phyloP scores from a whole-genome alignment of 2,329 filamentous ascomycete species.

The Aspergillus persii region DNA sequence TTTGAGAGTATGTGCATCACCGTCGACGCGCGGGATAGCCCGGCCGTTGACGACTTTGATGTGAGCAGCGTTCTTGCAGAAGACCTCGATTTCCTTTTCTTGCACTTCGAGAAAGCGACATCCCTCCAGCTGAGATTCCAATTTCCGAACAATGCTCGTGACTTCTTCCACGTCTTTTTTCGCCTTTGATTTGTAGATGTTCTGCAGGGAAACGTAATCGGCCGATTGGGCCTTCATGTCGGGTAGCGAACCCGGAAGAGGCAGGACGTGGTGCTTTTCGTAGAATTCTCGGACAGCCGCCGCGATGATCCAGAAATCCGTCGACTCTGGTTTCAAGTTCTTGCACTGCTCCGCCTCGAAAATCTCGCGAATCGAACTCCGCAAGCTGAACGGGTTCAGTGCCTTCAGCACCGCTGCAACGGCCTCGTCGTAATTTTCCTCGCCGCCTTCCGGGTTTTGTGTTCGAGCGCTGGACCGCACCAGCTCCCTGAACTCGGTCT shows the following conservation, averaged over 20 bases:
- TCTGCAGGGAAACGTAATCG: constrained; percentile 87
- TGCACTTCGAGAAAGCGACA: constrained; percentile 52
- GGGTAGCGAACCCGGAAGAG: constrained; percentile 80
- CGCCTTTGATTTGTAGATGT: constrained; percentile 88
- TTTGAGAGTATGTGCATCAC: constrained; percentile 41
- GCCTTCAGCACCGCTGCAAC: constrained; percentile 82
- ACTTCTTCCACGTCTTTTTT: constrained; percentile 75
- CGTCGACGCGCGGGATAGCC: constrained; percentile 51
- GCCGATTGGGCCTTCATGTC: constrained; percentile 96
- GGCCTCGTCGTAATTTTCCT: constrained; percentile 97
- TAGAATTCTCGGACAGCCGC: constrained; percentile 77
- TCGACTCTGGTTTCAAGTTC: constrained; percentile 45
- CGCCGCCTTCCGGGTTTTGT: constrained; percentile 76
- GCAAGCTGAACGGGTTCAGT: constrained; percentile 67
- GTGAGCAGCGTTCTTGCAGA: constrained; percentile 93
- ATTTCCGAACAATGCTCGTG: constrained; percentile 58
- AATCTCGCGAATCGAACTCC: constrained; percentile 70
- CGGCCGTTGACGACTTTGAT: constrained; percentile 78
- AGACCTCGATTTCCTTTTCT: constrained; percentile 76
- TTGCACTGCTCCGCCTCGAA: constrained; percentile 67
- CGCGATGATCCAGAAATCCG: constrained; percentile 87
- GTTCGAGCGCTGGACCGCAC: constrained; percentile 67
- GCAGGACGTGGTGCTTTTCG: constrained; percentile 67
- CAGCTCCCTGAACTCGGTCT: constrained; percentile 73
- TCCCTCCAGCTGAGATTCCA: constrained; percentile 50